Percentiles rank a stretch among this genome's conserved stretches.
These are phyloP conservation scores for Phaeodactylum tricornutum DNA, from an alignment of 108 stramenopile genomes.

Conservation along the genomic window DNA sequence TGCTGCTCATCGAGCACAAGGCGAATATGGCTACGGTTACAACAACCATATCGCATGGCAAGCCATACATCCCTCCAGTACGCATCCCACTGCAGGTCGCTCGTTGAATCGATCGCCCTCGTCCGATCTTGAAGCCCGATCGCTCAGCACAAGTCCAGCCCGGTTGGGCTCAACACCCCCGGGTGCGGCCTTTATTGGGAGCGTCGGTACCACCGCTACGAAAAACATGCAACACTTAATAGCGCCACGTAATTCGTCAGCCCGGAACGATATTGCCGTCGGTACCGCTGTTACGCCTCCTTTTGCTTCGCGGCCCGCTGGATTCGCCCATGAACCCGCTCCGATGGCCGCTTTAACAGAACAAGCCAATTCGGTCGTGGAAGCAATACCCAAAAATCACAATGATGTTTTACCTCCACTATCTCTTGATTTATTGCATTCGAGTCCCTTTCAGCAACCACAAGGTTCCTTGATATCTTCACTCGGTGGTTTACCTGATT, in stretches of 20 bases:
- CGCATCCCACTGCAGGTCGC: background rate
- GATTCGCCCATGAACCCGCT: constrained; percentile 21
- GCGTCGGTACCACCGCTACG: background rate
- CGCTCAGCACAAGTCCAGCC: background rate
- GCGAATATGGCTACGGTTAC: constrained; percentile 47
- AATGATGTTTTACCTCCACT: constrained; percentile 12
- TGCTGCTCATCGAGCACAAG: background rate
- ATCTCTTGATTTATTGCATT: constrained; percentile 41
- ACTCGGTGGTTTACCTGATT: background rate
- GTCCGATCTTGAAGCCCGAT: background rate
- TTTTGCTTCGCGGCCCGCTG: constrained; percentile 25
- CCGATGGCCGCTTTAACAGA: constrained; percentile 3
- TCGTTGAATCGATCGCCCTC: background rate
- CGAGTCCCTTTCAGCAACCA: constrained; percentile 27
- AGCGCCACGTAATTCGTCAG: constrained; percentile 9
- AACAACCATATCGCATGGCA: constrained; percentile 24
- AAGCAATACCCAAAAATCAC: background rate
- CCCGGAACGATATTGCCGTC: too few relatives aligned
- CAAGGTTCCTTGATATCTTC: constrained; percentile 5
- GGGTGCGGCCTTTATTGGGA: background rate
- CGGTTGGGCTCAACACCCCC: constrained; percentile 5
- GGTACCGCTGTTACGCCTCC: constrained; percentile 39
- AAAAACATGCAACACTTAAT: background rate
- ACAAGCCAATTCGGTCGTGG: background rate
- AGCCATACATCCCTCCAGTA: background rate